Evolutionary conservation across 164 flowering plant species (phyloP).

Genomic region (Magnolia changhungtana): DNA sequence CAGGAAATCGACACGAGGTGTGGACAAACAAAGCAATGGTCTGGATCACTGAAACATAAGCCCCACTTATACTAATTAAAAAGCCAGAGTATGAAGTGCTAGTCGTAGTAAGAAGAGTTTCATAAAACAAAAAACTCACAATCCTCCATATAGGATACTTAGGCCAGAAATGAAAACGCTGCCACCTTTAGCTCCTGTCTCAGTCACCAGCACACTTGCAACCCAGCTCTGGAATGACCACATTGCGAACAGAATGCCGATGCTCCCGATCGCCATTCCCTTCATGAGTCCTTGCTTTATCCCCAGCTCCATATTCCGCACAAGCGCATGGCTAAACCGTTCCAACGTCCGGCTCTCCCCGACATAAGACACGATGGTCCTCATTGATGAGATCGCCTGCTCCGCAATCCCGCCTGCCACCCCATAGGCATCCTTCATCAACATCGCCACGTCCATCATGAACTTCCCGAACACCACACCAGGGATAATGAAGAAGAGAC

Average conservation of each 20-base stretch:
- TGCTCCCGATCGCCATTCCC: constrained; percentile 53
- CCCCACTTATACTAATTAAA: not conserved
- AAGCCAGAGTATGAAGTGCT: not conserved
- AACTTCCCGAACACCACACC: constrained; percentile 34
- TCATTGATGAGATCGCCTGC: constrained; percentile 48
- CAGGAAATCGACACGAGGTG: not conserved
- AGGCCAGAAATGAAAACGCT: constrained; percentile 33
- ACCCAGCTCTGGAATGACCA: constrained; percentile 52
- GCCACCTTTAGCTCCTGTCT: constrained; percentile 44
- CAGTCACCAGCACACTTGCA: constrained; percentile 39
- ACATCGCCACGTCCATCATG: constrained; percentile 16
- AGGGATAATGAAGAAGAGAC: constrained; percentile 24
- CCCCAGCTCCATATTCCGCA: constrained; percentile 31
- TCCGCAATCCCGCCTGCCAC: constrained; percentile 54
- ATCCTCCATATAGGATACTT: constrained; percentile 37
- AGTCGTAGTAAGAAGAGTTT: not conserved
- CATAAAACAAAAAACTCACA: constrained; percentile 27
- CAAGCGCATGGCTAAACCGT: constrained; percentile 32
- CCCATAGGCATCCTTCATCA: constrained; percentile 40
- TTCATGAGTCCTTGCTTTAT: constrained; percentile 44
- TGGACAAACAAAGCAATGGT: not conserved
- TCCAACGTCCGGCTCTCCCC: constrained; percentile 36
- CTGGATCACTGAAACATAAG: not conserved
- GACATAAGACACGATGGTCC: constrained; percentile 49
- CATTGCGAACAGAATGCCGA: constrained; percentile 35